phyloP scores from a whole-genome alignment of 1,284 basidiomycete species.

The Cutaneotrichosporon sp. region DNA sequence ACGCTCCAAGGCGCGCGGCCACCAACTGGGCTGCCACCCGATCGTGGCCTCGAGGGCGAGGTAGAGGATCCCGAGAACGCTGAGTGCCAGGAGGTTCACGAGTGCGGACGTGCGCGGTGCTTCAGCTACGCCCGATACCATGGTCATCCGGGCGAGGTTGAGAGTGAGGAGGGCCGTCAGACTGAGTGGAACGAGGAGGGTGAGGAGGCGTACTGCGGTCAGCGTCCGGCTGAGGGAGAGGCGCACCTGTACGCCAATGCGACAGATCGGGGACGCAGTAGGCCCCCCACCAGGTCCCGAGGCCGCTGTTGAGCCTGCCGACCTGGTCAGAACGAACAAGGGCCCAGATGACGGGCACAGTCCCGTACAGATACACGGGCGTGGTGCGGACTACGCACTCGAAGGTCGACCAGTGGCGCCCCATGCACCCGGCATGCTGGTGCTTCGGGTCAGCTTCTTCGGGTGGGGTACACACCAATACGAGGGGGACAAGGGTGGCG shows the following conservation, averaged over 20 bases:
- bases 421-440: not conserved
- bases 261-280: not conserved
- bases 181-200: not conserved
- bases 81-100: slow-evolving; percentile 2
- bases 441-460: not conserved
- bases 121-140: not conserved
- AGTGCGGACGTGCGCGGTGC: not conserved
- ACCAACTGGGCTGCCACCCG: slow-evolving; percentile 28
- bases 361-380: slow-evolving; percentile 1
- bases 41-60: slow-evolving; percentile 23
- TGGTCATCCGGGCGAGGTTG: not conserved
- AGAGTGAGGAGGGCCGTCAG: not conserved
- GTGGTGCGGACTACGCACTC: not conserved
- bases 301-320: not conserved
- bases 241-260: not conserved
- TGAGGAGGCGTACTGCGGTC: slow-evolving; percentile 1
- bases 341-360: not conserved
- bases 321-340: not conserved
- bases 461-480: not conserved
- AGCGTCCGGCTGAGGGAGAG: not conserved
- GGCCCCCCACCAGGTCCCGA: slow-evolving; percentile 9
- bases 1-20: slow-evolving; percentile 26
- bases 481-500: not conserved
- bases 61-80: slow-evolving; percentile 14
- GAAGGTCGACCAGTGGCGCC: not conserved